These are phyloP conservation scores for Hymenoscyphus linearis DNA, from an alignment of 2,329 filamentous ascomycete species.

Conservation along the genomic window DNA sequence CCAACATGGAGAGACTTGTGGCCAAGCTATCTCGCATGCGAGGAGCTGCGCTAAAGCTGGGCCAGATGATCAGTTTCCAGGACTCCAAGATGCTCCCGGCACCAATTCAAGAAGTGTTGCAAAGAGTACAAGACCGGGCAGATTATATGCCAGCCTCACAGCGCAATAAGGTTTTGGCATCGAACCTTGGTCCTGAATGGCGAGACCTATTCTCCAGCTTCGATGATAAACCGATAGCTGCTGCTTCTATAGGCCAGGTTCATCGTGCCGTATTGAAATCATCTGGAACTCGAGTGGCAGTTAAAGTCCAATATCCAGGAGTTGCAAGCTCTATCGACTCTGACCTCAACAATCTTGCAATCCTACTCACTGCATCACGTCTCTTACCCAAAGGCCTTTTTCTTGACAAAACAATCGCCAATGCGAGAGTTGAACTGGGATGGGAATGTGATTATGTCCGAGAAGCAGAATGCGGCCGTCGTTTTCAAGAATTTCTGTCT, in stretches of 20 bases:
- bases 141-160: conserved; percentile 98
- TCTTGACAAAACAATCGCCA: conserved; percentile 94
- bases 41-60: conserved; percentile 92
- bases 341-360: conserved; percentile 86
- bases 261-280: conserved; percentile 77
- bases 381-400: conserved; percentile 89
- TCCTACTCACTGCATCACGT: conserved; percentile 84
- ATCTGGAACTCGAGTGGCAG: conserved; percentile 72
- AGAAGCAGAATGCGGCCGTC: conserved; percentile 74
- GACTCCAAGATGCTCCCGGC: conserved; percentile 91
- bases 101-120: conserved; percentile 81
- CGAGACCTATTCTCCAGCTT: conserved; percentile 77
- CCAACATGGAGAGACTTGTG: conserved; percentile 90
- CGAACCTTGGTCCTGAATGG: conserved; percentile 81
- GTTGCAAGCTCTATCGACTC: conserved; percentile 95
- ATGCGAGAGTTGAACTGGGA: conserved; percentile 82
- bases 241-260: conserved; percentile 95
- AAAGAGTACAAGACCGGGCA: conserved; percentile 90
- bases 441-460: conserved; percentile 97
- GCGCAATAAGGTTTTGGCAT: conserved; percentile 73
- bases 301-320: conserved; percentile 96
- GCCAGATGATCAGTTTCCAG: conserved; percentile 98
- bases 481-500: conserved; percentile 73
- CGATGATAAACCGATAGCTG: conserved; percentile 86
- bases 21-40: conserved; percentile 92